phyloP scores from a whole-genome alignment of 2,329 filamentous ascomycete species.

The Hymenoscyphus repandus region DNA sequence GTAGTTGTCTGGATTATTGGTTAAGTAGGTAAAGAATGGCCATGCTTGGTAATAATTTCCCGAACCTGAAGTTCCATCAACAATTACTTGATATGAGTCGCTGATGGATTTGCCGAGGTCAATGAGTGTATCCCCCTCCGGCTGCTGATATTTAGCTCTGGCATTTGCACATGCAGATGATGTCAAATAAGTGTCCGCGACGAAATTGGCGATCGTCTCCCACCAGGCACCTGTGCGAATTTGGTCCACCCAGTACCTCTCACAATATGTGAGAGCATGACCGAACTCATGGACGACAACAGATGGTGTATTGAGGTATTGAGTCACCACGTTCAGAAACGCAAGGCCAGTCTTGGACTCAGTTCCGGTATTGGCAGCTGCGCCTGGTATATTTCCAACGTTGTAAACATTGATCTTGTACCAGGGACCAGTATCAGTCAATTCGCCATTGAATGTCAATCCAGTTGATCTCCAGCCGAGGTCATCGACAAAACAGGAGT shows the following conservation, averaged over 20 bases:
- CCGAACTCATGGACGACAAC: not conserved
- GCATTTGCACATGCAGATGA: not conserved
- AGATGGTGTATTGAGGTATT: not conserved
- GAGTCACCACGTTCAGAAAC: not conserved
- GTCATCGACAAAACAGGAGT: slow-evolving; percentile 1
- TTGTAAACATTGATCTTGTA: slow-evolving; percentile 2
- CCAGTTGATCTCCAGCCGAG: slow-evolving; percentile 5
- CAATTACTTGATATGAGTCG: slow-evolving; percentile 2
- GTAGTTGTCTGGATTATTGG: slow-evolving; percentile 4
- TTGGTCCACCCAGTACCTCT: slow-evolving; percentile 1
- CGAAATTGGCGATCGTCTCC: slow-evolving; percentile 1
- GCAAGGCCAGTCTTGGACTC: not conserved
- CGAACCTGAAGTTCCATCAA: not conserved
- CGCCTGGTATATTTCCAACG: not conserved
- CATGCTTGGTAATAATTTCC: slow-evolving; percentile 4
- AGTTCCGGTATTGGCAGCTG: not conserved
- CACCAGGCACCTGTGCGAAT: slow-evolving; percentile 2
- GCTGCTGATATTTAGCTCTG: not conserved
- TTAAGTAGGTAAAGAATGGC: slow-evolving; percentile 4
- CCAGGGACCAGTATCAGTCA: not conserved
- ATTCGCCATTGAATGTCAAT: not conserved
- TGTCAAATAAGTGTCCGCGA: not conserved
- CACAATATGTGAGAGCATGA: not conserved
- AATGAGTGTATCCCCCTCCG: not conserved
- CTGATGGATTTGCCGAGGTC: not conserved